Base-by-base conservation (phyloP, 2,329 filamentous ascomycete genomes). In the Alternaria arbusti region DNA sequence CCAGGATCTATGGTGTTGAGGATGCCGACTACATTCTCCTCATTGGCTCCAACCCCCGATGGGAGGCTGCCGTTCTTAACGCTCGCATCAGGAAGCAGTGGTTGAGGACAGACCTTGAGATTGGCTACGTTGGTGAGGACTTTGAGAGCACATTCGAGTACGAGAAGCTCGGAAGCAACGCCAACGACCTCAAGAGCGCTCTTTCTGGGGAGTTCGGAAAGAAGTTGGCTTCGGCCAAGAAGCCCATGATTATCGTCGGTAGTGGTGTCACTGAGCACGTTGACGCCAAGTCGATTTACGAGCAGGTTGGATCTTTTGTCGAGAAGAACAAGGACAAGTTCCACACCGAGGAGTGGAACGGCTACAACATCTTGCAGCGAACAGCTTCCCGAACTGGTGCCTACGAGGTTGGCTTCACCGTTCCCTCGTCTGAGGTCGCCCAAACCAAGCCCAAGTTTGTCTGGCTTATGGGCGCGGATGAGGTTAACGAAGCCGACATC, bases 51-150 rank as follows among this genome's bases (percentile, higher is more conserved):
- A 99, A 99, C 85, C 92, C 96, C 44, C 90, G 96, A 71, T 93
- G 97, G 78, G 96, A 99, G 84, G 96, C 96, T 65, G 93, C 96
- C 60, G 93, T 96, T 51, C 87, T 99, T 47, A 99, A 99, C 78
- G 94, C 95, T 68, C 92, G 96, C 71, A 99, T 99, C 78, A 89
- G 96, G 76, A 99, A 99, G 86, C 94, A 97, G 82, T 99, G 95
- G 92, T 86, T 99, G 72, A 91, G 94, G 72, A 97, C 96, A 36
- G 94, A 98, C 73, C 89, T 99, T 23, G 91, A 98, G 80, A 89
- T 99, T 74, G 96, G 91, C 69, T 88, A 97, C 63, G 90, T 99
- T 71, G 96, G 96, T 68, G 92, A 97, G 84, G 84, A 90, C 43
- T 99, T 95, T 81, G 89, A 97, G 52, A 97, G 94, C 60, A 99